phyloP scores from a whole-genome alignment of 495 filamentous ascomycete genomes.

The Aspergillus nidulans region DNA sequence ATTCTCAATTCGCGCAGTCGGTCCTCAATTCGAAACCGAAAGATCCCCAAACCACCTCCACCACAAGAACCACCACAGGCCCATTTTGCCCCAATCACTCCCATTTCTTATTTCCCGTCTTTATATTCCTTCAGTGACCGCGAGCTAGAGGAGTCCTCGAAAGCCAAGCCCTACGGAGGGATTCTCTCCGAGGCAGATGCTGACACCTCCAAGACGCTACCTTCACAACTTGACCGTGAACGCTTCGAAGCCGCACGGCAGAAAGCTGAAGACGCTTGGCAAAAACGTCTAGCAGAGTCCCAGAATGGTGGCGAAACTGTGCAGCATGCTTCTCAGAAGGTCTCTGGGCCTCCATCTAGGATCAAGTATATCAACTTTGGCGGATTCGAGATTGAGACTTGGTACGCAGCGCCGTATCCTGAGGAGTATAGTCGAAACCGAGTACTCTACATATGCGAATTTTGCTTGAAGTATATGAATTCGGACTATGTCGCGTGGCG shows the following conservation, averaged over 20 bases:
- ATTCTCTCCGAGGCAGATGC: slow-evolving; percentile 86
- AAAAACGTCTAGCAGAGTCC: slow-evolving; percentile 50
- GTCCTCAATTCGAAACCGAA: slow-evolving; percentile 33
- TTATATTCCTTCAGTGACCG: slow-evolving; percentile 84
- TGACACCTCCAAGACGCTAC: slow-evolving; percentile 84
- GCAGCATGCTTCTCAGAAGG: slow-evolving; percentile 56
- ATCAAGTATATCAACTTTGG: slow-evolving; percentile 99
- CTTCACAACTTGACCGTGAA: slow-evolving; percentile 70
- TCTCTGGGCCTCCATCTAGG: slow-evolving; percentile 82
- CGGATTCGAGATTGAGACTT: slow-evolving; percentile 94
- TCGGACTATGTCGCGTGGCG: slow-evolving; percentile 97
- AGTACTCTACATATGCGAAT: slow-evolving; percentile 96
- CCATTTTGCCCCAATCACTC: slow-evolving; percentile 44
- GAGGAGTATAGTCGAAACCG: slow-evolving; percentile 96
- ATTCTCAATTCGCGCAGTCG: slow-evolving; percentile 47
- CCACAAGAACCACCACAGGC: slow-evolving; percentile 36
- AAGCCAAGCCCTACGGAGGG: slow-evolving; percentile 92
- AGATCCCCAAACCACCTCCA: slow-evolving; percentile 32
- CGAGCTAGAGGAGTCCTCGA: slow-evolving; percentile 76
- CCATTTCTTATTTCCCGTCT: slow-evolving; percentile 58
- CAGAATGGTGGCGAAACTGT: slow-evolving; percentile 45
- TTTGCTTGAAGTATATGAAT: slow-evolving; percentile 99
- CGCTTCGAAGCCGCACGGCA: slow-evolving; percentile 83
- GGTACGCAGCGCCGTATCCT: slow-evolving; percentile 98
- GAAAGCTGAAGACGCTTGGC: slow-evolving; percentile 89